phyloP scores from a whole-genome alignment of 441 rosid species.

The Sinapis alba region DNA sequence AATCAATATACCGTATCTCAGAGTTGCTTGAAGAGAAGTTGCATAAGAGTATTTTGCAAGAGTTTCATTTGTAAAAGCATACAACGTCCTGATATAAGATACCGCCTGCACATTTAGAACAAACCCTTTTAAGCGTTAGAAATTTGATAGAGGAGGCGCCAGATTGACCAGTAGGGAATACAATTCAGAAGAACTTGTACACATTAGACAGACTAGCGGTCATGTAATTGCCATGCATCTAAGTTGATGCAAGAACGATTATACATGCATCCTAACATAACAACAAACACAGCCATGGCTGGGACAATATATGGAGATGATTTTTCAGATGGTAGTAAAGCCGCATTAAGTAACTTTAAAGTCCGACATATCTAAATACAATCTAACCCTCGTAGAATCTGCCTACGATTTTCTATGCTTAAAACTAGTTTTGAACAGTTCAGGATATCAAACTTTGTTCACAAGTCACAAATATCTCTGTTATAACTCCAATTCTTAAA shows the following conservation, averaged over 20 bases:
- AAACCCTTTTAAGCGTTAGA: constrained; percentile 10
- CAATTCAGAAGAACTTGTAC: constrained; percentile 12
- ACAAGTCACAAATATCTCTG: constrained; percentile 18
- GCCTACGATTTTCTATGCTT: background rate
- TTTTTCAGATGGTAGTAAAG: background rate
- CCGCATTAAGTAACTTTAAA: constrained; percentile 3
- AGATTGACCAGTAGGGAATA: constrained; percentile 3
- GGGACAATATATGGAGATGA: constrained; percentile 16
- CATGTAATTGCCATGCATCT: constrained; percentile 12
- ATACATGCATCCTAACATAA: constrained; percentile 4
- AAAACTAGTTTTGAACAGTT: background rate
- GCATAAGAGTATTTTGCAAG: constrained; percentile 98
- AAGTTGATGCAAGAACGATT: constrained; percentile 7
- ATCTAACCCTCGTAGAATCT: background rate
- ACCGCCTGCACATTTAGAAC: constrained; percentile 71
- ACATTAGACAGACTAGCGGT: constrained; percentile 7
- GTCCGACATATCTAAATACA: background rate
- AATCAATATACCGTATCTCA: constrained; percentile 93
- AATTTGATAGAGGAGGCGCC: background rate
- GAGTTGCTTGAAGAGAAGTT: constrained; percentile 95
- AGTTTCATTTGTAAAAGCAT: constrained; percentile 99
- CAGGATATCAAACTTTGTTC: constrained; percentile 2
- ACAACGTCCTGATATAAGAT: constrained; percentile 84
- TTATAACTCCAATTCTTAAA: constrained; percentile 13
- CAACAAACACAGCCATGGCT: background rate